Evolutionary conservation across 345 rosid genomes (phyloP).

Genomic region (Firmiana major): DNA sequence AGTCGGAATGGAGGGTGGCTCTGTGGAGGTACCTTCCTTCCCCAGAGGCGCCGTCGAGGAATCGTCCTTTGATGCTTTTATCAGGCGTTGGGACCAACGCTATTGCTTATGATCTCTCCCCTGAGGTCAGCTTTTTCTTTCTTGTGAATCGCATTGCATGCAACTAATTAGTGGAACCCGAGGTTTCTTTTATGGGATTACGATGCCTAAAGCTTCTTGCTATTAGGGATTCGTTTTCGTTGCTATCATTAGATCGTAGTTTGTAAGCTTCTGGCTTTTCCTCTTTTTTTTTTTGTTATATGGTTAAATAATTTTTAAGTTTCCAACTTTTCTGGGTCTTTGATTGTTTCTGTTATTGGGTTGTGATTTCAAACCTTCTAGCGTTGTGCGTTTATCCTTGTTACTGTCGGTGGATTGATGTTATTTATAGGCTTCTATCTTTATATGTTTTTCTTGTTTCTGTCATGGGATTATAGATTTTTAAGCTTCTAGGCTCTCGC

Average conservation of each 20-base stretch:
- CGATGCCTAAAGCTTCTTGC: neutral
- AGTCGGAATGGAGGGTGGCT: conserved; percentile 80
- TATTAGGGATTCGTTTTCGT: too few species aligned
- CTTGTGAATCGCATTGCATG: neutral
- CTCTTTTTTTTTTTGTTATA: too few species aligned
- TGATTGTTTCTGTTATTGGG: neutral
- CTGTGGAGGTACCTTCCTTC: conserved; percentile 92
- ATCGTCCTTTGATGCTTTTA: conserved; percentile 71
- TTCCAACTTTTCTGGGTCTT: neutral
- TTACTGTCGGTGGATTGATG: neutral
- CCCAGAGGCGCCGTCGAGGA: conserved; percentile 53
- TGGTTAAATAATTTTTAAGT: neutral
- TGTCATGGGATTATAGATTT: neutral
- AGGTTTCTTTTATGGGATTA: neutral
- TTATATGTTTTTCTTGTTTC: neutral
- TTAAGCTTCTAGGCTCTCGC: neutral
- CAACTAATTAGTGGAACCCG: neutral
- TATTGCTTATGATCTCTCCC: conserved; percentile 40
- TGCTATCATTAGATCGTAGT: too few species aligned
- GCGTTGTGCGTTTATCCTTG: neutral
- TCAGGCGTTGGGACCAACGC: conserved; percentile 83
- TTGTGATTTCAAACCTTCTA: neutral
- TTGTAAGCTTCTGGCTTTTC: too few species aligned
- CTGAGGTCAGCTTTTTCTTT: conserved; percentile 9
- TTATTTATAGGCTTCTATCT: neutral